Percentiles rank a stretch among this genome's conserved stretches.
Conservation (phyloP, 805 yeast species). For the Lipomyces lipofer region DNA sequence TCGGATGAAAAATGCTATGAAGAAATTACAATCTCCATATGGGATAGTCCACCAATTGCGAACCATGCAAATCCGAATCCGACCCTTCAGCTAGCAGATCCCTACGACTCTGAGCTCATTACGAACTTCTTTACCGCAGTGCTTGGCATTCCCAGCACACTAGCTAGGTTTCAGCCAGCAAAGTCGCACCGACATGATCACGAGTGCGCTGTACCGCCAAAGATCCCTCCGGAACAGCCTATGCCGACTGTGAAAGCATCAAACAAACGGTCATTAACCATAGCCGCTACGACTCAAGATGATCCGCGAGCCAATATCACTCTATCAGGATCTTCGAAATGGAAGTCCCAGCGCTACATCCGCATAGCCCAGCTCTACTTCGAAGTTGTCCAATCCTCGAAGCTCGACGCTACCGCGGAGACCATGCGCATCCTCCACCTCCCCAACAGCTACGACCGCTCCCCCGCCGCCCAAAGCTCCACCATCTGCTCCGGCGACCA, state of each 20-base stretch:
- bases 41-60: not conserved
- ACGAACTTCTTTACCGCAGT: not conserved
- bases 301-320: not conserved
- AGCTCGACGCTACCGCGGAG: not conserved
- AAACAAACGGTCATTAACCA: not conserved
- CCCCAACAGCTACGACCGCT: constrained; percentile 1
- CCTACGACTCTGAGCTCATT: not conserved
- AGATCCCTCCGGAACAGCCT: too few species aligned
- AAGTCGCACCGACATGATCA: not conserved
- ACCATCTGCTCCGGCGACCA: not conserved
- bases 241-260: not conserved
- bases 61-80: not conserved
- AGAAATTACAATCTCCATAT: not conserved
- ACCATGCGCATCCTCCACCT: not conserved
- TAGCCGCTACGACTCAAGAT: not conserved
- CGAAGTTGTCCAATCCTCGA: not conserved
- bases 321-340: not conserved
- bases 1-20: not conserved
- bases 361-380: not conserved
- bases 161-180: not conserved
- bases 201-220: not conserved
- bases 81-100: not conserved
- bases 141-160: not conserved
- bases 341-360: not conserved
- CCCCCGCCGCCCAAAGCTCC: not conserved